Percentiles rank a stretch among this genome's conserved stretches.
Conservation (phyloP, 352 stramenopile species). For the Sclerospora graminicola region DNA sequence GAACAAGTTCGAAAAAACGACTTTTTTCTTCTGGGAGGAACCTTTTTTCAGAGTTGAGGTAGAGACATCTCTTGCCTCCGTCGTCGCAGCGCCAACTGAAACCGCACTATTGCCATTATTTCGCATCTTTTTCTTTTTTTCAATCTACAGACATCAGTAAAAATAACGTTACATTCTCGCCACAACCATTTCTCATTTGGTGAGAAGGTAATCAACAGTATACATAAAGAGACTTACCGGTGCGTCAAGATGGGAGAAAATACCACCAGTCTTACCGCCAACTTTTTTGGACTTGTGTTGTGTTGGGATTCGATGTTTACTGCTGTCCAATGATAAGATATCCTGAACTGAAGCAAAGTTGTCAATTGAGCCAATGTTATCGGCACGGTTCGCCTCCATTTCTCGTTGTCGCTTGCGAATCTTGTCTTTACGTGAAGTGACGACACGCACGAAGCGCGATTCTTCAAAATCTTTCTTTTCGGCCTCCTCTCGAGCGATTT, state of each 20-base stretch:
- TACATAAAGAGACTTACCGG: conserved; percentile 24
- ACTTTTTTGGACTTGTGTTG: conserved; percentile 39
- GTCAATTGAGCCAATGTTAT: conserved; percentile 76
- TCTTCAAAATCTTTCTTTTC: conserved; percentile 84
- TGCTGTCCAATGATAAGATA: conserved; percentile 62
- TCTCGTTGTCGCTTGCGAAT: conserved; percentile 81
- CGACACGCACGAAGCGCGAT: conserved; percentile 75
- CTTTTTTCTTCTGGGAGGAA: conserved; percentile 64
- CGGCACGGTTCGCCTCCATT: conserved; percentile 55
- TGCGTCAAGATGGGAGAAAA: conserved; percentile 71
- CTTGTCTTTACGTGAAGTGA: conserved; percentile 83
- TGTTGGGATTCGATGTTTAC: conserved; percentile 56
- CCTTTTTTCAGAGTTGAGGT: conserved; percentile 10
- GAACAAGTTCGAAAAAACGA: conserved; percentile 72
- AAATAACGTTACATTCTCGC: no score
- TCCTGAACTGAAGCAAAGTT: conserved; percentile 80
- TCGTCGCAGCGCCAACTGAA: conserved; percentile 1
- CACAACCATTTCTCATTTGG: no score
- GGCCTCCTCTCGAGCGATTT: conserved; percentile 66
- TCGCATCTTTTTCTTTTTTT: conserved; percentile 50
- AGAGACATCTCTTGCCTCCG: not conserved
- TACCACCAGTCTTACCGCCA: conserved; percentile 66
- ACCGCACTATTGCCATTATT: conserved; percentile 2
- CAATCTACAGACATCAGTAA: conserved; percentile 27
- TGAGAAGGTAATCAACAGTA: not conserved